Evolutionary conservation across 352 stramenopile species (phyloP), one percentile per base, ranked within the genome.

Genomic region (Pythium graminicola): DNA sequence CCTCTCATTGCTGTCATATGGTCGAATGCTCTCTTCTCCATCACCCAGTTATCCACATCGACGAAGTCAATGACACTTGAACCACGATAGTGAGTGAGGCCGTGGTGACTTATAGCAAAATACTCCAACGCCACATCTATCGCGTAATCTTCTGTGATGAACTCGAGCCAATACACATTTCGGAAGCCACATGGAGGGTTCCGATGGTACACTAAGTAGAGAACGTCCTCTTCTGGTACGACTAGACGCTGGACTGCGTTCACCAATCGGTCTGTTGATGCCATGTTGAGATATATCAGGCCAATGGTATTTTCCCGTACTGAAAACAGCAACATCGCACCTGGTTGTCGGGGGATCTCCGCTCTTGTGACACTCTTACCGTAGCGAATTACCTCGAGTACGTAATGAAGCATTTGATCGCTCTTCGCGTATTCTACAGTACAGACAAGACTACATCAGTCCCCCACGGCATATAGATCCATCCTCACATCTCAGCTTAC

Each of bases 21-120:
- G 60, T 86, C 78, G 44, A 89, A 89, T 9, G 72, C 78, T 6
- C 70, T 65, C 61, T 86, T 89, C 31, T 89, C 76, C 20, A 74
- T 51, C n/a, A 89, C 56, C 78, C 78, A 86, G 19, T 53, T 65
- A 10, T 58, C 46, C 19, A 85, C 43, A 35, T 84, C 64, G 3
- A 72, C 62, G 49, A 86, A 85, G 32, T 89, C 78, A 8, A 76
- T 52, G 8, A 69, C 73, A 11, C 58, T 57, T 0, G 50, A 58
- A 10, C 48, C 56, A 23, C 66, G 52, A 22, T 83, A 85, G 20
- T 80, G 72, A 0, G 78, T 86, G 14, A 89, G 62, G 4, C 78
- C 76, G 27, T 70, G 64, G n/a, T 59, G 72, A 1, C 75, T 75
- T 8, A 86, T 62, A 0, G 78, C 72, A 27, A 86, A 85, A 45